Percentiles rank a stretch among this genome's conserved stretches.
Evolutionary conservation across 192 early-diverging fungal genomes (phyloP).

Genomic region (Ambispora gerdemannii): DNA sequence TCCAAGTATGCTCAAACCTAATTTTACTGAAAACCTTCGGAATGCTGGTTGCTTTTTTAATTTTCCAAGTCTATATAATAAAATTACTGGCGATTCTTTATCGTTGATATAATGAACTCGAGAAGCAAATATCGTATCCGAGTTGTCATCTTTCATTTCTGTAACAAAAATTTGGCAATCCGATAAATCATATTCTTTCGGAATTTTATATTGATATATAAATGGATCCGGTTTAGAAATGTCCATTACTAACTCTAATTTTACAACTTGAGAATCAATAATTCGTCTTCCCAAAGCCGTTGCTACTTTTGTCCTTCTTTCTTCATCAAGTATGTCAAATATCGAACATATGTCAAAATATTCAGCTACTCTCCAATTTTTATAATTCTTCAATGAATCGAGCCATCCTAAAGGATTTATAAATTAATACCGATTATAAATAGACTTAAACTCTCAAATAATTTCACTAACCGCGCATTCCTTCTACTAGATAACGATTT

Average conservation of each 20-base stretch:
- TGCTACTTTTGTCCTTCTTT: background rate
- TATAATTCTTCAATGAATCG: background rate
- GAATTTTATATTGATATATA: background rate
- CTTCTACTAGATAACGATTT: background rate
- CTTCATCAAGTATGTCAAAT: background rate
- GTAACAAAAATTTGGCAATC: background rate
- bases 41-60: background rate
- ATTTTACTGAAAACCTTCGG: background rate
- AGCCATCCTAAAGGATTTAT: background rate
- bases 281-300: background rate
- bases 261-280: background rate
- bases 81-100: background rate
- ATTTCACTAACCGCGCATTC: background rate
- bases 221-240: background rate
- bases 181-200: background rate
- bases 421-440: background rate
- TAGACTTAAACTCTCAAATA: background rate
- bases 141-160: background rate
- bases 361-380: background rate
- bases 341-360: background rate
- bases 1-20: background rate
- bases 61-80: background rate
- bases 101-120: background rate
- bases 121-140: background rate
- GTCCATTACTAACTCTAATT: background rate